Percentiles rank a stretch among this genome's conserved stretches.
Evolutionary conservation across 2,329 filamentous ascomycete genomes (phyloP).

Genomic region (Alternaria sp.): DNA sequence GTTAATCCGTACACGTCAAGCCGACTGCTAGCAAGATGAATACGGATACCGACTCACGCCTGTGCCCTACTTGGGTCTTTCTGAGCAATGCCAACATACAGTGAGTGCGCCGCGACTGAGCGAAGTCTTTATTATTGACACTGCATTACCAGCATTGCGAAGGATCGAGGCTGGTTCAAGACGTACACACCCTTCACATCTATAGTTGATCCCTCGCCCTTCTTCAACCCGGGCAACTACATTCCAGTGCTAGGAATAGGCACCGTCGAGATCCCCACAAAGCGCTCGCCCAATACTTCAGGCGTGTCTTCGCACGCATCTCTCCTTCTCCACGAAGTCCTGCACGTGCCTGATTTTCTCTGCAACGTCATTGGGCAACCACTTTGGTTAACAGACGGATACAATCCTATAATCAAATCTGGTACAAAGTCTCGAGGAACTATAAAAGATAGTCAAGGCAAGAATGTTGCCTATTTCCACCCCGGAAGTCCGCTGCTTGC

Average conservation of each 20-base stretch:
- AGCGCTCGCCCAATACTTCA: background rate
- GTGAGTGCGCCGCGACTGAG: slow-evolving; percentile 10
- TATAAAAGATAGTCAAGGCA: slow-evolving; percentile 7
- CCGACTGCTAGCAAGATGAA: background rate
- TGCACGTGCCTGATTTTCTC: slow-evolving; percentile 19
- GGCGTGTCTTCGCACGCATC: slow-evolving; percentile 3
- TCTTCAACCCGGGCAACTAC: background rate
- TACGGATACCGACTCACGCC: background rate
- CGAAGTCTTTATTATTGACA: background rate
- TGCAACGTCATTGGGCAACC: slow-evolving; percentile 26
- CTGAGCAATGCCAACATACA: slow-evolving; percentile 22
- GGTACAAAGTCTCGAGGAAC: background rate
- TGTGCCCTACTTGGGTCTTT: slow-evolving; percentile 23
- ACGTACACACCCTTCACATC: slow-evolving; percentile 28
- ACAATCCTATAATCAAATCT: background rate
- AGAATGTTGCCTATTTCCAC: slow-evolving; percentile 21
- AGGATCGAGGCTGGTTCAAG: slow-evolving; percentile 31
- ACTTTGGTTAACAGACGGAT: background rate
- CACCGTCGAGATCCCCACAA: slow-evolving; percentile 21
- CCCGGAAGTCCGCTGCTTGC: slow-evolving; percentile 2
- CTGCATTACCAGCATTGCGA: slow-evolving; percentile 11
- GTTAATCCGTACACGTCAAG: background rate
- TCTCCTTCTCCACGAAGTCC: slow-evolving; percentile 23
- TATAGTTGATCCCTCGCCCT: background rate
- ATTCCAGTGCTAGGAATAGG: slow-evolving; percentile 21